Evolutionary conservation across 2,329 filamentous ascomycete genomes (phyloP), one percentile per base, ranked within the genome.

Genomic region (Blastomyces percursus): DNA sequence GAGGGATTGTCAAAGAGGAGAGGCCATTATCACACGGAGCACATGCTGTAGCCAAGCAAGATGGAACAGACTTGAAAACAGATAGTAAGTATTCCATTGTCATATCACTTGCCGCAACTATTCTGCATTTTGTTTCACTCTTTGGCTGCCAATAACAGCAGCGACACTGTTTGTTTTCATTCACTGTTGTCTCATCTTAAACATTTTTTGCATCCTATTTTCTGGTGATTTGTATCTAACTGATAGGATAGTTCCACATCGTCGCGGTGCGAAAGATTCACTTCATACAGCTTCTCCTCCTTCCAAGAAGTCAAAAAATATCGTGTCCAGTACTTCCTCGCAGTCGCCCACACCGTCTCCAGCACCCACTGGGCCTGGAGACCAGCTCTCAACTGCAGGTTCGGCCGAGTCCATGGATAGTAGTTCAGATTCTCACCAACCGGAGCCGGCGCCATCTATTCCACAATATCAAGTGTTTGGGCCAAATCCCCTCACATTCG

Each of bases 401-500:
- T 81, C 83, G 32, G 84, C 87, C 59, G 81, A 83, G 50, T 91
- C 89, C 5, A 79, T 81, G 40, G 80, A 79, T 58, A 80, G 79
- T 58, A 80, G 79, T 62, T 81, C 81, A 2, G 80, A 82, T 51
- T 81, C 83, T 51, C 84, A 84, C 73, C 85, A 84, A 71, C 82
- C 82, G 16, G 78, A 79, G 58, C 83, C 84, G 6, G 82, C 83
- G 1, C 82, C 84, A n/a, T 79, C 83, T 7, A 76, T 87, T 30
- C 82, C 84, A 6, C 88, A 92, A 64, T 86, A 87, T 70, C 90
- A 96, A 75, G 92, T 91, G 0, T 97, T 96, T 73, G 93, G 93
- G 64, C 87, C 93, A 48, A 91, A 97, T 71, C 93, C 93, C 0
- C 89, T 91, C 32, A 91, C 86, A n/a, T 96, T 93, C 70, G 81